These are phyloP conservation scores for Gloeopeniophorella convolvens DNA, from an alignment of 768 basidiomycete genomes.

Conservation along the genomic window DNA sequence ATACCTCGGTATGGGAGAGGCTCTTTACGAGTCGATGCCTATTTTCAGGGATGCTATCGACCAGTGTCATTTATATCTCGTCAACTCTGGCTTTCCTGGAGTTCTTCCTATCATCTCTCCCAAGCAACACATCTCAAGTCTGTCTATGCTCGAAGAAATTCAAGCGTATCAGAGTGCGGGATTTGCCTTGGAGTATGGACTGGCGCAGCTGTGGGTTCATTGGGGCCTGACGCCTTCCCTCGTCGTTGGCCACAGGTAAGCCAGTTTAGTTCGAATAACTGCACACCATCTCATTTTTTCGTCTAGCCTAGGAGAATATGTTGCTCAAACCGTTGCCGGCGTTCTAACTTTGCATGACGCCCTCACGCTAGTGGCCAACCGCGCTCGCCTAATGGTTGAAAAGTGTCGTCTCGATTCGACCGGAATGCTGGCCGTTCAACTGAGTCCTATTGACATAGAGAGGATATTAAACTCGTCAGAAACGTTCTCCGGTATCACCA, in stretches of 20 bases:
- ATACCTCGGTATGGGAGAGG: constrained; percentile 55
- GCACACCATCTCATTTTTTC: constrained; percentile 1
- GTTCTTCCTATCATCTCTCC: constrained; percentile 34
- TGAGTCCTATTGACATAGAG: constrained; percentile 31
- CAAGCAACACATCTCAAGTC: constrained; percentile 22
- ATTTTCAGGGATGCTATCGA: constrained; percentile 49
- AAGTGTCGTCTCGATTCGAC: constrained; percentile 40
- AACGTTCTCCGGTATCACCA: constrained; percentile 34
- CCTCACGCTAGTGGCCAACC: constrained; percentile 47
- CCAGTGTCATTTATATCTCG: constrained; percentile 48
- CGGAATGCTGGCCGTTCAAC: constrained; percentile 57
- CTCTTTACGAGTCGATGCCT: constrained; percentile 44
- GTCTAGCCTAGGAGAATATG: constrained; percentile 67
- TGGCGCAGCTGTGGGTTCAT: constrained; percentile 57
- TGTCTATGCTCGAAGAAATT: constrained; percentile 32
- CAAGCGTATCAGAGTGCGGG: constrained; percentile 48
- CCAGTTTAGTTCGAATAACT: constrained; percentile 1
- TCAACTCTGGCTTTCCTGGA: constrained; percentile 43
- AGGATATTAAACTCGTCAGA: constrained; percentile 30
- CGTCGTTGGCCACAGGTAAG: constrained; percentile 68
- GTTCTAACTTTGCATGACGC: constrained; percentile 53
- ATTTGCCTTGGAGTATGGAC: constrained; percentile 56
- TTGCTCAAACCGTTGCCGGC: constrained; percentile 57
- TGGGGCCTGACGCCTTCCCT: constrained; percentile 61
- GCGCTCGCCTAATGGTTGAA: constrained; percentile 50